Evolutionary conservation across 805 yeast species (phyloP), one percentile per base, ranked within the genome.

Genomic region (Saturnispora sekii): DNA sequence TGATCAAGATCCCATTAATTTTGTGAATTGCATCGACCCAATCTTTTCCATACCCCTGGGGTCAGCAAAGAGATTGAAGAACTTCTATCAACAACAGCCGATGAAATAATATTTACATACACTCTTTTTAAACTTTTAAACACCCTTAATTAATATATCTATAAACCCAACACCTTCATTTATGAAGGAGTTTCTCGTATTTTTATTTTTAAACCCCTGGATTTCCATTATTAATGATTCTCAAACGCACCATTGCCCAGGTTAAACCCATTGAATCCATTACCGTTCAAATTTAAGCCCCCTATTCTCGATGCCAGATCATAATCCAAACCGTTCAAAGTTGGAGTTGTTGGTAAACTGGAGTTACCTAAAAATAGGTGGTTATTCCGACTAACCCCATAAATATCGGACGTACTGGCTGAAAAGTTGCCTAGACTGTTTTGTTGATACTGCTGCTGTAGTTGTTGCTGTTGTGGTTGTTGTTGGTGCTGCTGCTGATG

Each of bases 11-110:
- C 49, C 51, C 2, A 44, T 14, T 3, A 52, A 59, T 38, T 33
- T 41, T 3, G 41, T 72, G 2, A 39, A 32, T 4, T 58, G 69
- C 0, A 51, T 79, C 12, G 76, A 80, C 47, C 84, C 86, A 1
- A 62, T 80, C 0, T 79, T 77, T 53, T 82, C 81, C 0, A 52
- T 80, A 11, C 84, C 85, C 1, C 8, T 41, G 51, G 43, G 74
- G 63, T 1, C 52, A 52, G 59, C 60, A 2, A 21, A 40, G 14
- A 35, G 40, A 12, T 46, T 58, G 49, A 35, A 30, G 17, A 28
- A 17, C 14, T 18, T 32, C 26, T 38, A 30, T 39, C 11, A 35
- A 18, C n/a, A 14, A 11, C 12, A 5, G 6, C 17, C n/a, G 12
- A n/a, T 34, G 15, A 15, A 14, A 15, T 15, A 15, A 34, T 7